A percentile compares a stretch with the other conserved stretches of the same genome.
Evolutionary conservation across 2,329 filamentous ascomycete genomes (phyloP).

Genomic region (Hysterium pulicare): DNA sequence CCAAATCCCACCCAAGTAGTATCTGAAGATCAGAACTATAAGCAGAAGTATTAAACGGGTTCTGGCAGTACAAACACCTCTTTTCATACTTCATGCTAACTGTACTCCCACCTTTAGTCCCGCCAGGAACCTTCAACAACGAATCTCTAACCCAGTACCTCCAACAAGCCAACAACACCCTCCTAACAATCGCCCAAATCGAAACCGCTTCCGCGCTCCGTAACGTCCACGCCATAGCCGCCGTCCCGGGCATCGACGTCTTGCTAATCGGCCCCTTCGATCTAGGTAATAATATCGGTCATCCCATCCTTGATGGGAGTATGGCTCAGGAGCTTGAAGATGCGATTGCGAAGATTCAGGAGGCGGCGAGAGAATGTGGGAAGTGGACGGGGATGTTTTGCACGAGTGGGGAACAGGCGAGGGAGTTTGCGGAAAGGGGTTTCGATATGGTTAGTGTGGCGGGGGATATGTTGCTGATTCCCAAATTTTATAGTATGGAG

Average conservation of each 20-base stretch:
- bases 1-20: too few species aligned
- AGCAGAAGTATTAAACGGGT: too few species aligned
- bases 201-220: slow-evolving; percentile 43
- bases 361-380: slow-evolving; percentile 50
- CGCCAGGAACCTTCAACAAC: slow-evolving; percentile 45
- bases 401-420: slow-evolving; percentile 50
- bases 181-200: slow-evolving; percentile 51
- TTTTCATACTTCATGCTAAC: too few species aligned
- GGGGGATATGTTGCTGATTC: too few species aligned
- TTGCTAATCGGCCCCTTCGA: slow-evolving; percentile 56
- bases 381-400: slow-evolving; percentile 57
- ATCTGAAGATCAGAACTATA: too few species aligned
- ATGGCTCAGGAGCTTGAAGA: slow-evolving; percentile 50
- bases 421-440: slow-evolving; percentile 50
- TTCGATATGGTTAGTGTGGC: slow-evolving; percentile 53
- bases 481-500: slow-evolving; percentile 37
- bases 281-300: slow-evolving; percentile 56
- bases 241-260: slow-evolving; percentile 52
- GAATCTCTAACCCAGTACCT: slow-evolving; percentile 47
- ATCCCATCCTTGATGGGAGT: slow-evolving; percentile 46
- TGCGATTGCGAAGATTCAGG: slow-evolving; percentile 51
- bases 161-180: slow-evolving; percentile 52
- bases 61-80: too few species aligned
- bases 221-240: slow-evolving; percentile 47
- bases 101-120: too few species aligned